Base-by-base conservation (phyloP, 78 protist genomes). In the Emiliania huxleyi region DNA sequence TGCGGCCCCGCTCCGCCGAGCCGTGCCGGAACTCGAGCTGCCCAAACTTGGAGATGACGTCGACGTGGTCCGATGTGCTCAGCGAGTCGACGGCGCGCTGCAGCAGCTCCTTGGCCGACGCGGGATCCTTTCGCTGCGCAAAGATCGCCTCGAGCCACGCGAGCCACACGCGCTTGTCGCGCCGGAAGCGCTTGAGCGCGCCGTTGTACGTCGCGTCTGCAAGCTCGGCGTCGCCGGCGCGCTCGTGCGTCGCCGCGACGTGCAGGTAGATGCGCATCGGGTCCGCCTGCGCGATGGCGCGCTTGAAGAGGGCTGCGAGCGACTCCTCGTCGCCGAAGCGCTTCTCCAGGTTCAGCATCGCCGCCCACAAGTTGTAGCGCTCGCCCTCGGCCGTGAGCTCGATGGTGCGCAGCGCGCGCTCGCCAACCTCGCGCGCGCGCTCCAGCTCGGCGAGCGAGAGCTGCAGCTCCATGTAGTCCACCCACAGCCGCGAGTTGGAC, bases 311-410 rank as follows among this genome's bases (percentile, higher is more conserved):
- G 26, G n/a, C 83, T 25, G 56, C 19, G 23, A 96, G 77, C 69
- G 94, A 5, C 40, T 93, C 97, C 3, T 83, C 62, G 0, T 94
- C 85, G 38, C 99, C 99, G 93, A 94, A 95, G 33, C 43, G 37
- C 46, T 94, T 92, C 93, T 98, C 99, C 26, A 98, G 94, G 87
- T 98, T 98, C 94, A 97, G 91, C 44, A 87, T 43, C 35, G 99
- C 98, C 37, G 94, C 95, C 98, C 98, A 98, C 44, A 98, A 94
- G 94, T 98, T 98, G 92, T 18, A 44, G 33, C 84, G 56, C 71
- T 40, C 90, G 0, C 43, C 12, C 55, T 90, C 96, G 77, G 97
- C 96, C 6, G 92, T 42, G 37, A 92, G 69, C 87, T n/a, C 55
- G 91, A 97, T 96, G 15, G 93, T 88, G 90, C 94, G 95, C 29